Conservation (phyloP, 371 early-diverging fungal species). For the Apophysomyces trapeziformis region DNA sequence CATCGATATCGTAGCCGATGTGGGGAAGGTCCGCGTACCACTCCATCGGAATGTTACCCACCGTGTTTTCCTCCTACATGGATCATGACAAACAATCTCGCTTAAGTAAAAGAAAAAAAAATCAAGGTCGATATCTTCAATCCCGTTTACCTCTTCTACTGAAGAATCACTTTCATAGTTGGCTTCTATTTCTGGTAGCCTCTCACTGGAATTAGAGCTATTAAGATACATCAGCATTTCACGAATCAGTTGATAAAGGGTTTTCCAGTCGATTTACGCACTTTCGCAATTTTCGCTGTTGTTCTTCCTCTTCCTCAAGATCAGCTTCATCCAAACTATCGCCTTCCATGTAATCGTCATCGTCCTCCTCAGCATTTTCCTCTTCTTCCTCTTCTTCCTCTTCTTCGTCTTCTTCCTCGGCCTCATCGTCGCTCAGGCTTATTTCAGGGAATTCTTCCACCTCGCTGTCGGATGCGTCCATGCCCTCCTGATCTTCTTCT, state of each 20-base stretch:
- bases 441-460: slow-evolving; percentile 54
- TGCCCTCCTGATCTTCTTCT: slow-evolving; percentile 7
- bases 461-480: slow-evolving; percentile 28
- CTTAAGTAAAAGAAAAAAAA: background rate
- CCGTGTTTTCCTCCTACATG: slow-evolving; percentile 67
- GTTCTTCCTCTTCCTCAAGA: slow-evolving; percentile 47
- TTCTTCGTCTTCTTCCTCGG: slow-evolving; percentile 40
- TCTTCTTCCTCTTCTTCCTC: slow-evolving; percentile 45
- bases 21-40: slow-evolving; percentile 97
- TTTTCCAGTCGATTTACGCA: slow-evolving; percentile 23
- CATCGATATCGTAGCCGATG: slow-evolving; percentile 94
- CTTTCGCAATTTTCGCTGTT: slow-evolving; percentile 21
- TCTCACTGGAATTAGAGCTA: slow-evolving; percentile 23
- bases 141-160: slow-evolving; percentile 74
- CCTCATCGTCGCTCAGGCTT: slow-evolving; percentile 38
- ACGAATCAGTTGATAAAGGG: slow-evolving; percentile 29
- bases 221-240: slow-evolving; percentile 27
- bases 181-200: slow-evolving; percentile 87
- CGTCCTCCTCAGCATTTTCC: slow-evolving; percentile 40
- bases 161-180: slow-evolving; percentile 91
- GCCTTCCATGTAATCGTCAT: slow-evolving; percentile 40
- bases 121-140: background rate
- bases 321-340: slow-evolving; percentile 53
- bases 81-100: background rate
- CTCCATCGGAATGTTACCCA: slow-evolving; percentile 94